Evolutionary conservation across 164 flowering plant species (phyloP).

Genomic region (Euptelea pleiosperma): DNA sequence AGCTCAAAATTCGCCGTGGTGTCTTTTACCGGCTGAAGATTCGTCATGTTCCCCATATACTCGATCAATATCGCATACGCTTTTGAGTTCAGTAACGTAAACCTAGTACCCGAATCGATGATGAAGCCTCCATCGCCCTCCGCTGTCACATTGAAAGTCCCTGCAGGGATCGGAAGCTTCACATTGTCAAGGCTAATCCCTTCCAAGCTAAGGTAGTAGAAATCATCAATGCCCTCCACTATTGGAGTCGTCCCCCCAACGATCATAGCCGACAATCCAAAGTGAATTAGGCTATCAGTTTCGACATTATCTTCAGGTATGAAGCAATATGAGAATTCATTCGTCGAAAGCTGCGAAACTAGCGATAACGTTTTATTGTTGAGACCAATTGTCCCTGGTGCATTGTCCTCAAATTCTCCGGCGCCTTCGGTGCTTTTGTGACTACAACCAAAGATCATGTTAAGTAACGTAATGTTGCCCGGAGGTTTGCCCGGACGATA

Average conservation of each 20-base stretch:
- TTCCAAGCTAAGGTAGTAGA: not conserved
- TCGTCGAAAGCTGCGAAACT: not conserved
- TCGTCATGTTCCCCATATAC: not conserved
- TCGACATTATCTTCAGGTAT: not conserved
- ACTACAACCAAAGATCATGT: slow-evolving; percentile 6
- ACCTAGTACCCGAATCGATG: not conserved
- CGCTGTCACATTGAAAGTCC: not conserved
- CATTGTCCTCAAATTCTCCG: not conserved
- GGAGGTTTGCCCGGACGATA: too few species aligned
- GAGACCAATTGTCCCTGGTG: slow-evolving; percentile 1
- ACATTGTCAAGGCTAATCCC: not conserved
- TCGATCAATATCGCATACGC: not conserved
- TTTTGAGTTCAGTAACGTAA: not conserved
- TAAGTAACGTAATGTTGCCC: not conserved
- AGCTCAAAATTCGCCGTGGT: not conserved
- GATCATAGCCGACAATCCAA: not conserved
- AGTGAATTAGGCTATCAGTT: not conserved
- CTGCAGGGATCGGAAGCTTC: not conserved
- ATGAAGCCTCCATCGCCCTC: not conserved
- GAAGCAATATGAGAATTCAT: not conserved
- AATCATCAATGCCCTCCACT: not conserved
- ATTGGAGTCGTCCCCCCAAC: not conserved
- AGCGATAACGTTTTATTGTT: not conserved
- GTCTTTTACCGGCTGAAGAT: not conserved
- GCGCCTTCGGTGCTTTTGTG: not conserved